A percentile compares a stretch with the other conserved stretches of the same genome.
These are phyloP conservation scores for Pythium phragmiticola DNA, from an alignment of 352 stramenopile species.

Conservation along the genomic window DNA sequence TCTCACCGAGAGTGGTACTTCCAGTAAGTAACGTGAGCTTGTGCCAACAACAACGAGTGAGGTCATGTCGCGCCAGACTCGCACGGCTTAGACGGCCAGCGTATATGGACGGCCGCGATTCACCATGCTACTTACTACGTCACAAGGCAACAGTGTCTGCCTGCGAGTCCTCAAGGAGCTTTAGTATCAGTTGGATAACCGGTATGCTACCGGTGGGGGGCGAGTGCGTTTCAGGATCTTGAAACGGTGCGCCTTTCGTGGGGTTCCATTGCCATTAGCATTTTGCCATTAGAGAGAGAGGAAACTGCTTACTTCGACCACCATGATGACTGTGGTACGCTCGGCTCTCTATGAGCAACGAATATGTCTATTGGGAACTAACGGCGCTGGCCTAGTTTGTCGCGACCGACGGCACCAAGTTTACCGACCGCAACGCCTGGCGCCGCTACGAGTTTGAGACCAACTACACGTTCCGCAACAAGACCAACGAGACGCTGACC, in stretches of 20 bases:
- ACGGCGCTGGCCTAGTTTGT: constrained; percentile 42
- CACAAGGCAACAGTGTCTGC: not conserved
- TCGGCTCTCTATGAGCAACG: not conserved
- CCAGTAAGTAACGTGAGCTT: no score
- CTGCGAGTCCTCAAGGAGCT: not conserved
- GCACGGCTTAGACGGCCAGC: no score
- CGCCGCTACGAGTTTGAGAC: constrained; percentile 91
- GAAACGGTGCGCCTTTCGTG: constrained; percentile 13
- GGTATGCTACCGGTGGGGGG: not conserved
- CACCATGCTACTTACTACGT: not conserved
- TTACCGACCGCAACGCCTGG: constrained; percentile 79
- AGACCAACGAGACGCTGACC: constrained; percentile 66
- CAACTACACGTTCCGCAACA: constrained; percentile 91
- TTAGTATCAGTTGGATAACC: not conserved
- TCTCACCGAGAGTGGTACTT: no score
- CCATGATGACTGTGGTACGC: constrained; percentile 18
- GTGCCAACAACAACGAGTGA: no score
- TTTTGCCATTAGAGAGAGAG: not conserved
- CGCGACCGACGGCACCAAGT: constrained; percentile 86
- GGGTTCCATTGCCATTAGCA: not conserved
- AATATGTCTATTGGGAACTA: not conserved
- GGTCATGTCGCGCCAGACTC: no score
- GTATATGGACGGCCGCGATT: not conserved
- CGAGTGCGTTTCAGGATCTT: constrained; percentile 13
- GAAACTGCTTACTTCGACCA: not conserved